Percentiles rank a stretch among this genome's conserved stretches.
Conservation (phyloP, 2,329 filamentous ascomycete species). For the Xylariaceae sp. region DNA sequence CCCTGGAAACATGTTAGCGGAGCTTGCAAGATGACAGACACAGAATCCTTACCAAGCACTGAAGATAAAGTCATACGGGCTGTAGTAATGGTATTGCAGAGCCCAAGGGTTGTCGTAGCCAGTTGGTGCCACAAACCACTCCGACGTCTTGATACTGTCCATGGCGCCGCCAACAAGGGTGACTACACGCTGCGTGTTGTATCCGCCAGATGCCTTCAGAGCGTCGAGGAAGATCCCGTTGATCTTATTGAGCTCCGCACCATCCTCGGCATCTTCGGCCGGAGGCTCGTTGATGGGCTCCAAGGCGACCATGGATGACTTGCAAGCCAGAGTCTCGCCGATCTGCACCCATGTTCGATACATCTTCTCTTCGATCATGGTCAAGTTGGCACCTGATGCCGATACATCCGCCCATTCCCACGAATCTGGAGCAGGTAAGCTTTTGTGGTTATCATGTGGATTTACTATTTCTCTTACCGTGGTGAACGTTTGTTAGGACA, state of each 20-base stretch:
- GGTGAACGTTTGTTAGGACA: conserved; percentile 54
- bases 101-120: conserved; percentile 53
- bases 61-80: conserved; percentile 47
- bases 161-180: conserved; percentile 48
- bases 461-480: conserved; percentile 27
- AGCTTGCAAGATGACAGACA: background rate
- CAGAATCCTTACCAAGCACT: conserved; percentile 31
- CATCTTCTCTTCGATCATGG: conserved; percentile 52
- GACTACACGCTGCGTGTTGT: conserved; percentile 51
- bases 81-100: conserved; percentile 60
- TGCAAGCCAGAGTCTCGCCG: conserved; percentile 48
- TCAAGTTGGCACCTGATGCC: conserved; percentile 39
- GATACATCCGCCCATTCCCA: conserved; percentile 55
- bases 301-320: conserved; percentile 49
- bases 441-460: background rate
- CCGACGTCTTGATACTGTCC: conserved; percentile 47
- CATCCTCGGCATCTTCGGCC: conserved; percentile 46
- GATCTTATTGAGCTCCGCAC: conserved; percentile 47
- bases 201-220: conserved; percentile 49
- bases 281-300: conserved; percentile 59
- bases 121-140: conserved; percentile 47
- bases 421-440: conserved; percentile 35
- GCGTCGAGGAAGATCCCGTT: conserved; percentile 53
- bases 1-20: conserved; percentile 31
- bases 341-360: conserved; percentile 55